Base-by-base conservation (phyloP, 1,284 basidiomycete genomes). In the Psilocybe mexicana region DNA sequence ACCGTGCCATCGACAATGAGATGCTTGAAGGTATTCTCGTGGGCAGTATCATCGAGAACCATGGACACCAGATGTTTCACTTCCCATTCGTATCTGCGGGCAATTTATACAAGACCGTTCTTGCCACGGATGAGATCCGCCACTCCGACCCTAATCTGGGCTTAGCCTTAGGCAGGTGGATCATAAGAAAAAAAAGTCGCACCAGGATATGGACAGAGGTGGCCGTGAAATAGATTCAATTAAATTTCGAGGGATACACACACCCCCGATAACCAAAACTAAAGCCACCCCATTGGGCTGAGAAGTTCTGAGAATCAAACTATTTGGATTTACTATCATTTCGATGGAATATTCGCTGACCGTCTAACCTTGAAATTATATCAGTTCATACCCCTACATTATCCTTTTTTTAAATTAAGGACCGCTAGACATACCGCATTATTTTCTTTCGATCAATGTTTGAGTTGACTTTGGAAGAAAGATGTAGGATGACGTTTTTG, bases 91-190 rank as follows among this genome's bases (percentile, higher is more conserved):
- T 30, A 58, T 23, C 30, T 49, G 23, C 36, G 40, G 36, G 40
- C 43, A 35, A 50, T 63, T 59, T 63, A 63, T 61, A 61, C 47
- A 23, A 44, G 55, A 33, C 26, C 49, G 23, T 38, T 24, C 36
- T 33, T 47, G 59, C 58, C 56, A 57, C 62, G 62, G 62, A 63
- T 63, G 59, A 63, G 62, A 63, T 63, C 62, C 62, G 62, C 59
- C 52, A 46, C 46, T 51, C 35, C 45, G 35, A 54, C 43, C 57
- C 52, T 45, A 54, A 63, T 63, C 59, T 53, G 58, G 58, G 42
- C 24, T 18, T 18, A 18, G 18, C 18, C 18, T 51, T 47, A 55
- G 18, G 45, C 46, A 47, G 28, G 46, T 54, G 50, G 43, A 52
- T 54, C 44, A 57, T 54, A 44, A 35, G 42, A 52, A 46, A 8